Base-by-base conservation (phyloP, 768 basidiomycete species). In the Fibroporia radiculosa region DNA sequence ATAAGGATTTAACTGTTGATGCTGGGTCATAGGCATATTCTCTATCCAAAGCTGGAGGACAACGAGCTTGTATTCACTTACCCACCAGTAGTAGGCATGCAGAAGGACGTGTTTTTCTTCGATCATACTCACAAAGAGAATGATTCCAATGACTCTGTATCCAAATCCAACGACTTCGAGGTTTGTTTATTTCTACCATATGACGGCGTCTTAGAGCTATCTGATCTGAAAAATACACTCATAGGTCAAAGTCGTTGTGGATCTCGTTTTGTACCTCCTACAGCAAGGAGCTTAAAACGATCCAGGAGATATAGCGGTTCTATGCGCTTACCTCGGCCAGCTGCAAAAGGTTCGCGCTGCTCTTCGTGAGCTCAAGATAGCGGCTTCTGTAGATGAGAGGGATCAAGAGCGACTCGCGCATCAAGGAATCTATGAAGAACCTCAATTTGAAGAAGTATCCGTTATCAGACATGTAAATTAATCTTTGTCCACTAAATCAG, bases 121-220 rank as follows among this genome's bases (percentile, higher is more conserved):
- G 69, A 72, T 3, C 86, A 89, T 48, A 62, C 57, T 5, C 69
- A 85, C 52, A 60, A 55, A 37, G 87, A 89, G 59, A 77, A 74
- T 26, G 75, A 69, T 4, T 75, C 74, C 1, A 77, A 80, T 6
- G 81, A 86, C 19, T 74, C 76, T 1, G 67, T 68, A 0, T 81
- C 78, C 46, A 86, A 81, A 48, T 77, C 66, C 55, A 88, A 87
- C 53, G 62, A 57, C 3, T 82, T 74, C 43, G 87, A 89, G 72
- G 85, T 81, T 10, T 18, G 29, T 31, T n/a, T n/a, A 31, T 31
- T 31, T 31, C n/a, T 31, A 8, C 29, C 29, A 31, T 8, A 35
- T n/a, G n/a, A n/a, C n/a, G n/a, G n/a, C n/a, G n/a, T n/a, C n/a
- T n/a, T 4, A 24, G 1, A 0, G 3, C n/a, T n/a, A n/a, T n/a